phyloP scores from a whole-genome alignment of 1,139 yeast species.

The Blastobotrys petasosporus region DNA sequence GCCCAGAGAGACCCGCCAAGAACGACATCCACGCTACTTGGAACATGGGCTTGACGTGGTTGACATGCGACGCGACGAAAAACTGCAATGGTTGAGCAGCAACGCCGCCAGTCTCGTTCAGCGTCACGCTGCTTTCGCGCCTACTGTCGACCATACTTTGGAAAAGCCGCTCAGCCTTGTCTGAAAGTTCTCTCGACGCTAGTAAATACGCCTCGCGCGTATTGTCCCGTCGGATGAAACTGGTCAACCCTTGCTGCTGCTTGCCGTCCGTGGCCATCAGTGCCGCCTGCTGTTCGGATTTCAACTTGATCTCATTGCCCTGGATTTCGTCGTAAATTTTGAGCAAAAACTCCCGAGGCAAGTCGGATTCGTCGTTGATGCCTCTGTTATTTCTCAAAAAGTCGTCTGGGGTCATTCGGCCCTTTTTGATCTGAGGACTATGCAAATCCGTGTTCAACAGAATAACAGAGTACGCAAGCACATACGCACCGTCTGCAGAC shows the following conservation, averaged over 20 bases:
- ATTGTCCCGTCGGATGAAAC: constrained; percentile 57
- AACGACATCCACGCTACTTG: constrained; percentile 97
- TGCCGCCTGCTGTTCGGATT: constrained; percentile 93
- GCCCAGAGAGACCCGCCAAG: constrained; percentile 88
- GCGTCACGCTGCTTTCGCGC: constrained; percentile 20
- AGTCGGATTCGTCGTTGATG: constrained; percentile 85
- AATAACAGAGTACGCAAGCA: constrained; percentile 85
- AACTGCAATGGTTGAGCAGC: constrained; percentile 30
- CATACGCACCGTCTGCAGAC: constrained; percentile 91
- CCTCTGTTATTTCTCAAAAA: constrained; percentile 83
- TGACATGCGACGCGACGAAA: constrained; percentile 69
- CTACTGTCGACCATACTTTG: constrained; percentile 54
- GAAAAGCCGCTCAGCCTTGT: constrained; percentile 81
- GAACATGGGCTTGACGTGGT: constrained; percentile 88
- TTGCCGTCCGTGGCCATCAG: constrained; percentile 58
- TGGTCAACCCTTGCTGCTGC: constrained; percentile 47
- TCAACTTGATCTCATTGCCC: constrained; percentile 76
- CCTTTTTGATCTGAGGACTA: constrained; percentile 62
- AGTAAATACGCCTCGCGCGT: constrained; percentile 83
- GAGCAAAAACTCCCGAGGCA: constrained; percentile 67
- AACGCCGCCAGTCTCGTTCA: constrained; percentile 11
- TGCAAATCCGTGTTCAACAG: constrained; percentile 93
- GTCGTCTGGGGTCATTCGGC: constrained; percentile 81
- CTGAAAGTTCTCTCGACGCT: constrained; percentile 87
- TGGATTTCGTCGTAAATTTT: constrained; percentile 72